Evolutionary conservation across 805 yeast species (phyloP).

Genomic region (Wickerhamiella azymoides): DNA sequence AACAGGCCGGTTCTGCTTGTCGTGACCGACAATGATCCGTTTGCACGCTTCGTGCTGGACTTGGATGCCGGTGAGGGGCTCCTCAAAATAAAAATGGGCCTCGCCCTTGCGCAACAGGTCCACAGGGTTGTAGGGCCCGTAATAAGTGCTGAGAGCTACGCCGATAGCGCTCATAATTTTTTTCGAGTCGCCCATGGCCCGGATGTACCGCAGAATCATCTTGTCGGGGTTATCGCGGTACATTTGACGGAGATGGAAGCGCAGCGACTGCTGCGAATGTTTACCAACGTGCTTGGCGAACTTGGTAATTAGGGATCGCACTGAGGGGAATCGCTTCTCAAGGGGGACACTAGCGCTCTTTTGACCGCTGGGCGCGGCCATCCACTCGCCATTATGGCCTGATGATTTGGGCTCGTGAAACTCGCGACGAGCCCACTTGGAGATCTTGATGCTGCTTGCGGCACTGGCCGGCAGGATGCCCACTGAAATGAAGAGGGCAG

Average conservation of each 20-base stretch:
- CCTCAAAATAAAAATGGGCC: constrained; percentile 32
- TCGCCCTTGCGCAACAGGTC: constrained; percentile 57
- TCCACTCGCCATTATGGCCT: not conserved
- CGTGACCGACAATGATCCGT: constrained; percentile 5
- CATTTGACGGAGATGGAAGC: not conserved
- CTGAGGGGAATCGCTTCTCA: not conserved
- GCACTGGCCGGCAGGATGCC: not conserved
- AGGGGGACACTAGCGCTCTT: not conserved
- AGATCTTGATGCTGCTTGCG: not conserved
- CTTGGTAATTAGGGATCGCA: not conserved
- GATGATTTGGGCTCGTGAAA: not conserved
- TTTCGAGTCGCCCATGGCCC: constrained; percentile 71
- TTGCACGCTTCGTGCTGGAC: constrained; percentile 27
- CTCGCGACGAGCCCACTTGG: not conserved
- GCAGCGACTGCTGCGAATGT: not conserved
- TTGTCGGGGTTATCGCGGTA: constrained; percentile 63
- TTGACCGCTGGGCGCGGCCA: too few relatives aligned
- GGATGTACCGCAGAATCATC: constrained; percentile 53
- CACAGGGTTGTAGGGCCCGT: constrained; percentile 45
- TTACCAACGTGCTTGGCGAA: not conserved
- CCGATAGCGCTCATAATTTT: constrained; percentile 57
- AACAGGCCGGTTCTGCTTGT: constrained; percentile 1
- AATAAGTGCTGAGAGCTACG: constrained; percentile 66
- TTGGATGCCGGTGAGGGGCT: constrained; percentile 29
- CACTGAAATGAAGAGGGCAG: constrained; percentile 1